Conservation (phyloP, 2,329 filamentous ascomycete species). For the Hymenoscyphus fructigenus region DNA sequence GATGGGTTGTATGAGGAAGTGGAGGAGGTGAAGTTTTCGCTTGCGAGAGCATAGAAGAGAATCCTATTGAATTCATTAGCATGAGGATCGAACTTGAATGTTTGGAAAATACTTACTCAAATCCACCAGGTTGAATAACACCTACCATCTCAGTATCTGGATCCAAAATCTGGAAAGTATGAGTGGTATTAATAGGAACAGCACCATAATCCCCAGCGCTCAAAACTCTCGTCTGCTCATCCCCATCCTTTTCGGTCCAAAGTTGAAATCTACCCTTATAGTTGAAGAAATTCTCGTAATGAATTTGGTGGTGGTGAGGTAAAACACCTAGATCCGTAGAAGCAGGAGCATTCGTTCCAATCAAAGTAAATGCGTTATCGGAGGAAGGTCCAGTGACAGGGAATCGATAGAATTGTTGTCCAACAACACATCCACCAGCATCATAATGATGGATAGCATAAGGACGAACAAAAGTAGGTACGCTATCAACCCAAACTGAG, state of each 20-base stretch:
- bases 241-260: constrained; percentile 39
- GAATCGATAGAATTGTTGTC: constrained; percentile 42
- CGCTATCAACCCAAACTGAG: constrained; percentile 26
- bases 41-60: constrained; percentile 43
- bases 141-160: constrained; percentile 49
- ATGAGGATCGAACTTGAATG: background rate
- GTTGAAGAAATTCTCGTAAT: constrained; percentile 50
- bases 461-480: constrained; percentile 27
- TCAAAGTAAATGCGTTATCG: constrained; percentile 44
- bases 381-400: constrained; percentile 46
- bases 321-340: constrained; percentile 42
- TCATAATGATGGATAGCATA: constrained; percentile 28
- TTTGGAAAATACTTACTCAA: constrained; percentile 39
- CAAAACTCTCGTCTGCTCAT: constrained; percentile 42
- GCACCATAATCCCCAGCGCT: constrained; percentile 46
- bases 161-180: constrained; percentile 49
- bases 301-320: constrained; percentile 43
- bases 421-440: constrained; percentile 34
- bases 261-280: constrained; percentile 46
- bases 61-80: constrained; percentile 26
- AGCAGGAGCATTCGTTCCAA: constrained; percentile 44
- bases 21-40: constrained; percentile 38
- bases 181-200: constrained; percentile 45
- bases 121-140: constrained; percentile 47
- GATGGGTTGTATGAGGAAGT: constrained; percentile 41